These are phyloP conservation scores for Mycena maculata DNA, from an alignment of 768 basidiomycete genomes.

Conservation along the genomic window DNA sequence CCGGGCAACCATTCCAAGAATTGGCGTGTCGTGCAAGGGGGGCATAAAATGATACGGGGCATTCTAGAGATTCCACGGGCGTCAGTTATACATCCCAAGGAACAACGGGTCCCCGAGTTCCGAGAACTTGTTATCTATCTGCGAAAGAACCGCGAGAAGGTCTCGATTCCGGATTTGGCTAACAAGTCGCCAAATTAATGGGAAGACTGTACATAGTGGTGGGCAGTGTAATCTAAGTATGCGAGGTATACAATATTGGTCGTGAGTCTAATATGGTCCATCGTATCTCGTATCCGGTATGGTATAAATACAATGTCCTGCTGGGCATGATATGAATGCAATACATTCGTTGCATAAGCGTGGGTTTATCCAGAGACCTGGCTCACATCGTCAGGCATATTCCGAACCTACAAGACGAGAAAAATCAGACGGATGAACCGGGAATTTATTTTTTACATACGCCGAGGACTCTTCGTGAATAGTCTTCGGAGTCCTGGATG, in stretches of 20 bases:
- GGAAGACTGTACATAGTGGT: no score
- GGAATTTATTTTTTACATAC: conserved; percentile 46
- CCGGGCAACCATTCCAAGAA: conserved; percentile 58
- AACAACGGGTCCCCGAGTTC: neutral
- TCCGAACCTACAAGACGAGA: conserved; percentile 66
- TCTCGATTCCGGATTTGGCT: neutral
- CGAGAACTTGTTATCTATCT: neutral
- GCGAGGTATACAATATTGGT: neutral
- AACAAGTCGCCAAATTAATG: neutral
- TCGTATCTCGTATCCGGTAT: conserved; percentile 18
- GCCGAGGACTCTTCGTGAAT: conserved; percentile 65
- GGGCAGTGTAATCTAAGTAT: neutral
- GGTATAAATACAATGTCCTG: conserved; percentile 20
- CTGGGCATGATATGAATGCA: neutral
- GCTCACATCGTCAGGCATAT: conserved; percentile 60
- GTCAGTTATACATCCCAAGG: neutral
- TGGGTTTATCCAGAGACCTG: conserved; percentile 43
- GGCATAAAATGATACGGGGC: conserved; percentile 16
- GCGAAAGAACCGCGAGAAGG: no score
- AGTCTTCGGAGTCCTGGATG: conserved; percentile 64
- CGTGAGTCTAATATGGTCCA: conserved; percentile 15
- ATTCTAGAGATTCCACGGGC: neutral
- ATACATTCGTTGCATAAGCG: conserved; percentile 1
- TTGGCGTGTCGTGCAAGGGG: conserved; percentile 52
- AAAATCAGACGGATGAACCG: neutral